Conservation (phyloP, 2,329 filamentous ascomycete species). For the Sclerotinia spermophila region DNA sequence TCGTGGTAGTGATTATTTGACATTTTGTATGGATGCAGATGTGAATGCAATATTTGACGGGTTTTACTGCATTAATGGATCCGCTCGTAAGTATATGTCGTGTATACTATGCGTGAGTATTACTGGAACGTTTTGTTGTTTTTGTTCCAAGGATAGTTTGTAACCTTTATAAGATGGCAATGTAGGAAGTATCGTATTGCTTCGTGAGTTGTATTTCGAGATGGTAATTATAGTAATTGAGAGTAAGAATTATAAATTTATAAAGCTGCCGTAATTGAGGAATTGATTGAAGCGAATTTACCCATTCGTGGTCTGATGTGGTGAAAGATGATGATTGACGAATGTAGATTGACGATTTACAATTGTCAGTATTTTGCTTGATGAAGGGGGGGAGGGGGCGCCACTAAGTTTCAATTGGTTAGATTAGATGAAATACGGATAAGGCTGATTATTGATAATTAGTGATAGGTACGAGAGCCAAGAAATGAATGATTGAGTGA, state of each 20-base stretch:
- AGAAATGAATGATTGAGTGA: neutral
- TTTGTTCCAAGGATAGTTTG: neutral
- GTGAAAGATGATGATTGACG: neutral
- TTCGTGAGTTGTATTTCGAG: neutral
- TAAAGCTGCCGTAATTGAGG: neutral
- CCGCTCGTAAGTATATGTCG: neutral
- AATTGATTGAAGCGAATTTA: neutral
- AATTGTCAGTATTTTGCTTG: neutral
- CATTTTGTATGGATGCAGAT: conserved; percentile 4
- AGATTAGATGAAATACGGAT: neutral
- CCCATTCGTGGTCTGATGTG: neutral
- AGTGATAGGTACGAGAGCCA: no score
- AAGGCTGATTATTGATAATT: no score
- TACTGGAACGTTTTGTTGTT: neutral
- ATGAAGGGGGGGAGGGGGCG: neutral
- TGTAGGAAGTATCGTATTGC: neutral
- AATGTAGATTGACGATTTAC: neutral
- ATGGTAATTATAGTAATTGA: neutral
- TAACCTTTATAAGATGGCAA: neutral
- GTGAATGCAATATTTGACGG: neutral
- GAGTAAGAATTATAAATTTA: neutral
- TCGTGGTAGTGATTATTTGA: conserved; percentile 18
- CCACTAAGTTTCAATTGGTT: neutral
- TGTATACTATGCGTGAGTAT: neutral
- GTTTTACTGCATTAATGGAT: conserved; percentile 7